Conservation (phyloP, 208 protist genomes). For the Acanthamoeba triangularis region DNA sequence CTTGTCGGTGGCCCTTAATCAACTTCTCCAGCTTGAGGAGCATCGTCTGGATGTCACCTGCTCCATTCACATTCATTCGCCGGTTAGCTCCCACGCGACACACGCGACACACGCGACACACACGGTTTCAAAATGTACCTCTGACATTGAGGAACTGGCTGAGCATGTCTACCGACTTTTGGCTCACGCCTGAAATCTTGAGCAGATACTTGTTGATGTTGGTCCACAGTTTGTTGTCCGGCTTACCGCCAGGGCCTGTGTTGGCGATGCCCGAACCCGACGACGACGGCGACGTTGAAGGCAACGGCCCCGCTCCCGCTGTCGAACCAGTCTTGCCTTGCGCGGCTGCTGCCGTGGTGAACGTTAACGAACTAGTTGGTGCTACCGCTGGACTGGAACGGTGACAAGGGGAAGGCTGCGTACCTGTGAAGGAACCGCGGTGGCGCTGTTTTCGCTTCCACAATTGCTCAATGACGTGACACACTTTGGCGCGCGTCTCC, state of each 20-base stretch:
- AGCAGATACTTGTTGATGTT: slow-evolving; percentile 53
- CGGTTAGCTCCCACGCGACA: neutral
- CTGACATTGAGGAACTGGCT: slow-evolving; percentile 3
- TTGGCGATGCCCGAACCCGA: neutral
- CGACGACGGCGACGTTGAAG: neutral
- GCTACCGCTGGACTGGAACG: no score
- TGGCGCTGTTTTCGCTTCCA: slow-evolving; percentile 29
- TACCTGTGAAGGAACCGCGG: neutral
- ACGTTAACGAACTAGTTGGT: neutral
- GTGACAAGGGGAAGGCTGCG: neutral
- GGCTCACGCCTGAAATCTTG: slow-evolving; percentile 12
- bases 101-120: neutral
- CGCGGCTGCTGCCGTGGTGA: neutral
- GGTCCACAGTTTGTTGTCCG: slow-evolving; percentile 49
- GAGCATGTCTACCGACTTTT: slow-evolving; percentile 13
- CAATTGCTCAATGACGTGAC: slow-evolving; percentile 58
- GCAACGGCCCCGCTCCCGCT: neutral
- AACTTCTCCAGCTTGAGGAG: slow-evolving; percentile 58
- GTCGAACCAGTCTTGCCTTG: neutral
- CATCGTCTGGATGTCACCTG: slow-evolving; percentile 40
- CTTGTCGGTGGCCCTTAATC: slow-evolving; percentile 21
- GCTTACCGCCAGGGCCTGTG: neutral
- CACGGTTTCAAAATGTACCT: neutral
- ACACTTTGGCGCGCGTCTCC: slow-evolving; percentile 64
- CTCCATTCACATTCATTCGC: neutral